A percentile compares a stretch with the other conserved stretches of the same genome.
Conservation (phyloP, 2,329 filamentous ascomycete genomes). For the Phaeomoniella chlamydospora region DNA sequence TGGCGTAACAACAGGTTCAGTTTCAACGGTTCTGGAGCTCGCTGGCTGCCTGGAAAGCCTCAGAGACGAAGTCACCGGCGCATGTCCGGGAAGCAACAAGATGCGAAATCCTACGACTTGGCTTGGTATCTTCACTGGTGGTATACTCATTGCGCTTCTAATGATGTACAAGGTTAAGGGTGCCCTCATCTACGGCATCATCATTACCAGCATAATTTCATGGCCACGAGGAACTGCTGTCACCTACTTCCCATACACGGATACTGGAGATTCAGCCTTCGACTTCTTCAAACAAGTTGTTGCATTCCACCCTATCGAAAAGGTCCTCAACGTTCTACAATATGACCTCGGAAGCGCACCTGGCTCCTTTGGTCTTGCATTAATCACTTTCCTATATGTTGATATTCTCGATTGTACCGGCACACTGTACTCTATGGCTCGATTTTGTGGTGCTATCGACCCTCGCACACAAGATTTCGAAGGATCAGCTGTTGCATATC, state of each 20-base stretch:
- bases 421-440: slow-evolving; percentile 80
- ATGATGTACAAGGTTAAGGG: slow-evolving; percentile 82
- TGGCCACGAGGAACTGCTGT: slow-evolving; percentile 67
- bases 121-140: slow-evolving; percentile 79
- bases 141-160: slow-evolving; percentile 62
- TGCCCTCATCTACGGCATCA: slow-evolving; percentile 69
- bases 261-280: slow-evolving; percentile 55
- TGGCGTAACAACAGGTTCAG: slow-evolving; percentile 58
- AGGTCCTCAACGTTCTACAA: slow-evolving; percentile 55
- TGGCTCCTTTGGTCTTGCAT: slow-evolving; percentile 65
- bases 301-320: slow-evolving; percentile 63
- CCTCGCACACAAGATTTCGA: slow-evolving; percentile 77
- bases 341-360: slow-evolving; percentile 58
- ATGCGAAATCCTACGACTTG: slow-evolving; percentile 77
- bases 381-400: slow-evolving; percentile 82
- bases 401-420: slow-evolving; percentile 80
- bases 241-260: slow-evolving; percentile 66
- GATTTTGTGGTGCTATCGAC: slow-evolving; percentile 67
- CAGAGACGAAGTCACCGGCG: slow-evolving; percentile 25
- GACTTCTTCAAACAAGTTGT: slow-evolving; percentile 83
- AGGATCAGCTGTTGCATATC: slow-evolving; percentile 68
- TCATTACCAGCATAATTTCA: slow-evolving; percentile 75
- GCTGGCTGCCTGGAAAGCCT: slow-evolving; percentile 46
- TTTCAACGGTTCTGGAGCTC: slow-evolving; percentile 54
- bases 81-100: slow-evolving; percentile 51